phyloP scores from a whole-genome alignment of 768 basidiomycete species.

The Glaciozyma martinii region DNA sequence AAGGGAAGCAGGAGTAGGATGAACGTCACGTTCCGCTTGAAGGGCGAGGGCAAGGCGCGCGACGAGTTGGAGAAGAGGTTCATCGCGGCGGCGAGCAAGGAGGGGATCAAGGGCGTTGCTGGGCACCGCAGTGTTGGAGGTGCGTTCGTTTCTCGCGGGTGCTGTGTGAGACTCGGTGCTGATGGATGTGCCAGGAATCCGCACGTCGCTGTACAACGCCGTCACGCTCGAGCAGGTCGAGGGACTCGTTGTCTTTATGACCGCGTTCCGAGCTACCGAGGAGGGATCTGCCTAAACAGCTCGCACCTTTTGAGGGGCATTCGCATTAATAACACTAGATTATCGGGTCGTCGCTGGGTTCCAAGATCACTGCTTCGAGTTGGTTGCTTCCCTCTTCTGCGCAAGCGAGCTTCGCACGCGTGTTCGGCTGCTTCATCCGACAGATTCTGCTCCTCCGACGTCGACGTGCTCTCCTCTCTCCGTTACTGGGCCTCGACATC shows the following conservation, averaged over 20 bases:
- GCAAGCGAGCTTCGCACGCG: too few relatives aligned
- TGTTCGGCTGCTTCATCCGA: too few relatives aligned
- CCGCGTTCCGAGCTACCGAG: constrained; percentile 35
- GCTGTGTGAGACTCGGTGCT: background rate
- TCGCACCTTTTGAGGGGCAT: background rate
- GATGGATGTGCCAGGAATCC: constrained; percentile 49
- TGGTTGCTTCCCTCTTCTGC: too few relatives aligned
- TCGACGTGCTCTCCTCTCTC: too few relatives aligned
- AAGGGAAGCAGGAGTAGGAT: constrained; percentile 78
- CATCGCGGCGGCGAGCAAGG: constrained; percentile 65
- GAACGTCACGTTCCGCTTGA: constrained; percentile 81
- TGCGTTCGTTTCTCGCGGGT: constrained; percentile 6
- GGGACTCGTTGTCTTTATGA: constrained; percentile 42
- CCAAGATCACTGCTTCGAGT: background rate
- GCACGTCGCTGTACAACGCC: constrained; percentile 83
- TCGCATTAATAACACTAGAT: background rate
- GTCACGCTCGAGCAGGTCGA: constrained; percentile 67
- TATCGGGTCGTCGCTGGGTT: background rate
- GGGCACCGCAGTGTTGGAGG: constrained; percentile 69
- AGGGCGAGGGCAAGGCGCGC: constrained; percentile 41
- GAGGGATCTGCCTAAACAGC: background rate
- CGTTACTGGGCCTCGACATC: too few relatives aligned
- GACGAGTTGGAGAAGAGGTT: constrained; percentile 67
- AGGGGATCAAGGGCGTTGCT: constrained; percentile 75
- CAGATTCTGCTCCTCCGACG: too few relatives aligned